phyloP scores from a whole-genome alignment of 2,329 filamentous ascomycete species.

The Cercospora canescens region DNA sequence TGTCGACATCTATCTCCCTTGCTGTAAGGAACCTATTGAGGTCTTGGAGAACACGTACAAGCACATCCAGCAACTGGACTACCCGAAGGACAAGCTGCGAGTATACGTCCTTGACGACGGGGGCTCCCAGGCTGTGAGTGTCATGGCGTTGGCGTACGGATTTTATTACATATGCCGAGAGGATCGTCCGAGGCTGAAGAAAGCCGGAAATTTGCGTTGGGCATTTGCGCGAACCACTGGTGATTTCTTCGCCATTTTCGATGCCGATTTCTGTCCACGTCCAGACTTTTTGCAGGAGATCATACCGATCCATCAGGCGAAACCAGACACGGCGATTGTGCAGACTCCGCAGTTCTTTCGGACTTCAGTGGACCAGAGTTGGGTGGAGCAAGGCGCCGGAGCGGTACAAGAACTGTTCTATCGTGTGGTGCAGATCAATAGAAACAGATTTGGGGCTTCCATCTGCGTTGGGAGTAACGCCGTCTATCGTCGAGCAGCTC shows the following conservation, averaged over 20 bases:
- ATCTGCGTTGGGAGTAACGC: conserved; percentile 48
- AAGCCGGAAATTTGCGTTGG: conserved; percentile 47
- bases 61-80: conserved; percentile 39
- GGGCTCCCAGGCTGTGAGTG: conserved; percentile 34
- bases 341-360: conserved; percentile 48
- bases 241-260: conserved; percentile 47
- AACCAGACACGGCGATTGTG: conserved; percentile 42
- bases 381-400: conserved; percentile 48
- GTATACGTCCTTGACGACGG: conserved; percentile 46
- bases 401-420: conserved; percentile 47
- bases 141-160: conserved; percentile 37
- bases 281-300: conserved; percentile 44
- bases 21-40: conserved; percentile 46
- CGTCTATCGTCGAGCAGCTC: conserved; percentile 42
- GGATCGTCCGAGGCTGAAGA: conserved; percentile 44
- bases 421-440: conserved; percentile 45
- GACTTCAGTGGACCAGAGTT: conserved; percentile 42
- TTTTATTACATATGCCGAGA: conserved; percentile 46
- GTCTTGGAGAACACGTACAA: conserved; percentile 42
- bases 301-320: conserved; percentile 42
- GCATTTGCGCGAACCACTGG: conserved; percentile 42
- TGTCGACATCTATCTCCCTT: conserved; percentile 45
- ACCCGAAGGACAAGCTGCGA: conserved; percentile 39
- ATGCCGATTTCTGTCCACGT: conserved; percentile 47
- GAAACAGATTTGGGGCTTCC: conserved; percentile 44